Percentiles rank a stretch among this genome's conserved stretches.
These are phyloP conservation scores for Lepiota venenata DNA, from an alignment of 768 basidiomycete species.

Conservation along the genomic window DNA sequence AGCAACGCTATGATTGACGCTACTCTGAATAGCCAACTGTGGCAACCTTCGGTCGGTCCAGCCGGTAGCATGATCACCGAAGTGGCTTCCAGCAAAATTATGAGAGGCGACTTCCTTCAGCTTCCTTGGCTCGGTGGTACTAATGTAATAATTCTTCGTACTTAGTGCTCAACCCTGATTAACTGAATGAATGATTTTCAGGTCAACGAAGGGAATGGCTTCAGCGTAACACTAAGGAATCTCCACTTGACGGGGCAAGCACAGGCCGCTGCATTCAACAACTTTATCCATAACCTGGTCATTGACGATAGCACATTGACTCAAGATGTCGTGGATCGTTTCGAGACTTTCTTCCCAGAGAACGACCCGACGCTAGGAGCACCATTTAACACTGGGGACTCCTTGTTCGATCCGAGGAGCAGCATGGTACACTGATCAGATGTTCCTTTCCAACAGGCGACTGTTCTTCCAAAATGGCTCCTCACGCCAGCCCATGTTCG, in stretches of 20 bases:
- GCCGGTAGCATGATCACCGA: slow-evolving; percentile 44
- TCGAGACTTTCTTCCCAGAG: slow-evolving; percentile 41
- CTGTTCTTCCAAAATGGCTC: slow-evolving; percentile 49
- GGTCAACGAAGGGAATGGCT: slow-evolving; percentile 53
- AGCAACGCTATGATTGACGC: slow-evolving; percentile 41
- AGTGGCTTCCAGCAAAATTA: slow-evolving; percentile 42
- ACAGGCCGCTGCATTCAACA: slow-evolving; percentile 41
- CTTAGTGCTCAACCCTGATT: neutral
- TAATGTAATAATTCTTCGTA: slow-evolving; percentile 35
- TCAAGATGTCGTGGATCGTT: slow-evolving; percentile 32
- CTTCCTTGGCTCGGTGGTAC: slow-evolving; percentile 56
- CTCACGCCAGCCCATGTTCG: slow-evolving; percentile 44
- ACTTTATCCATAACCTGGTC: slow-evolving; percentile 45
- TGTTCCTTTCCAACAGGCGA: slow-evolving; percentile 50
- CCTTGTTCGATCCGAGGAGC: slow-evolving; percentile 52
- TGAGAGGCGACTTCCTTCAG: slow-evolving; percentile 46
- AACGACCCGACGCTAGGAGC: slow-evolving; percentile 45
- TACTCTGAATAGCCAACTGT: slow-evolving; percentile 50
- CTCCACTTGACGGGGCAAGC: slow-evolving; percentile 33
- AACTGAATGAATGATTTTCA: slow-evolving; percentile 15
- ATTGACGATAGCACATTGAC: slow-evolving; percentile 51
- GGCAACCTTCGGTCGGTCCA: slow-evolving; percentile 55
- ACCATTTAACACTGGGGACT: slow-evolving; percentile 57
- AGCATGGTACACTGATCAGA: slow-evolving; percentile 57
- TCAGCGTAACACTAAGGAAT: slow-evolving; percentile 36